Percentiles rank a stretch among this genome's conserved stretches.
Evolutionary conservation across 2,329 filamentous ascomycete genomes (phyloP).

Genomic region (Aspergillus pseudoterreus): DNA sequence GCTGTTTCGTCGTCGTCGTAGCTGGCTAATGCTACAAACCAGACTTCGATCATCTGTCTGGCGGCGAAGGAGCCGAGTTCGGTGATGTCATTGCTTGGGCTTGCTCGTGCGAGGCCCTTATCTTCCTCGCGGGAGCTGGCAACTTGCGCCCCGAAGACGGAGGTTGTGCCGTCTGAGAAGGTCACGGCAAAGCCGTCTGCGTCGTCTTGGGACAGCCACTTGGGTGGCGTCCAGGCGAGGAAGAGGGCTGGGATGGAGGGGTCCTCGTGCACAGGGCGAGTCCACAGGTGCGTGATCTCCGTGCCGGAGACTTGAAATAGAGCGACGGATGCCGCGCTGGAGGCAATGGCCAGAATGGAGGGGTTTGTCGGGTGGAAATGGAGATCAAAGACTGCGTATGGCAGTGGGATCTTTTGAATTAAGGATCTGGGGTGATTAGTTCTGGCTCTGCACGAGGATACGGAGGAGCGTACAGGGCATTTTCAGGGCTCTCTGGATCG

Average conservation of each 20-base stretch:
- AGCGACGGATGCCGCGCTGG: slow-evolving; percentile 59
- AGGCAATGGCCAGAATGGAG: slow-evolving; percentile 67
- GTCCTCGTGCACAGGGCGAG: slow-evolving; percentile 51
- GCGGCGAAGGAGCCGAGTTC: slow-evolving; percentile 27
- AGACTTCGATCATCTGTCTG: slow-evolving; percentile 35
- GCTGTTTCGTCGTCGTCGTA: slow-evolving; percentile 6
- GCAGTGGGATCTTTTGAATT: slow-evolving; percentile 59
- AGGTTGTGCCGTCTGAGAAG: slow-evolving; percentile 64
- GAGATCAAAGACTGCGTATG: slow-evolving; percentile 77
- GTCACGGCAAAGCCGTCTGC: slow-evolving; percentile 62
- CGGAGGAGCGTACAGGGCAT: slow-evolving; percentile 20
- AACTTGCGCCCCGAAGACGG: slow-evolving; percentile 43
- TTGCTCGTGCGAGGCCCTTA: background rate
- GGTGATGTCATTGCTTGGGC: background rate
- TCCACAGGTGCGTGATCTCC: slow-evolving; percentile 36
- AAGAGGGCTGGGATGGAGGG: slow-evolving; percentile 63
- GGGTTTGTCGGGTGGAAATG: slow-evolving; percentile 65
- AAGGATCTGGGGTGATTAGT: slow-evolving; percentile 43
- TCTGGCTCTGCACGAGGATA: background rate
- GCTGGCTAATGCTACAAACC: slow-evolving; percentile 34
- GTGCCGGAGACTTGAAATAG: slow-evolving; percentile 33
- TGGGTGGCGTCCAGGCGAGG: slow-evolving; percentile 66
- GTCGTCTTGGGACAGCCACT: slow-evolving; percentile 19
- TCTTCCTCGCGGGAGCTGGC: background rate
- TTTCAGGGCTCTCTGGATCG: slow-evolving; percentile 21